Conservation (phyloP, 805 yeast species). For the Cyberlindnera petersonii region DNA sequence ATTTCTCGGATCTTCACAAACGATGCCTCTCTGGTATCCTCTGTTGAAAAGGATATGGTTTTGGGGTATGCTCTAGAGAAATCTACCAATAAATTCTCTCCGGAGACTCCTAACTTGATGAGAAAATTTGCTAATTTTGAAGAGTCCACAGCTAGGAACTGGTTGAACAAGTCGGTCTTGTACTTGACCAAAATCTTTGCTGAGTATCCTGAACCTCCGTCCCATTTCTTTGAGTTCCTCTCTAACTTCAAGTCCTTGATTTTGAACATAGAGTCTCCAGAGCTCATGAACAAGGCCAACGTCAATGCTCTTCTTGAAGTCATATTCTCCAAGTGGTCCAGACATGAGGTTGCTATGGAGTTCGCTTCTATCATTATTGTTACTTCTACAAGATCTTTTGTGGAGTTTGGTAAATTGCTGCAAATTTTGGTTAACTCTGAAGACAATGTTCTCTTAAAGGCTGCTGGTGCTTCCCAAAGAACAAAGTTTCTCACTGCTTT, state of each 20-base stretch:
- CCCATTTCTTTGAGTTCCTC: conserved; percentile 33
- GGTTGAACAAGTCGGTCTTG: conserved; percentile 57
- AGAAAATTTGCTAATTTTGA: conserved; percentile 5
- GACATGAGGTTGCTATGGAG: conserved; percentile 37
- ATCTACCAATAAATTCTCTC: conserved; percentile 29
- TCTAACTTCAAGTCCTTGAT: conserved; percentile 32
- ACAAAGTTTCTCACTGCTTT: conserved; percentile 42
- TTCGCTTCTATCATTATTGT: conserved; percentile 40
- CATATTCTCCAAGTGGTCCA: conserved; percentile 48
- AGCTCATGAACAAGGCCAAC: conserved; percentile 40
- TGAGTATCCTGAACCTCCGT: conserved; percentile 35
- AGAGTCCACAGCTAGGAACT: conserved; percentile 30
- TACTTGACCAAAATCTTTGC: conserved; percentile 64
- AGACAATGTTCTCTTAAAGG: conserved; percentile 31
- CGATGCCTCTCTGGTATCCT: neutral
- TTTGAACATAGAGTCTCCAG: conserved; percentile 32
- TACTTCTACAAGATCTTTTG: conserved; percentile 32
- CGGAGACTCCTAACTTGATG: conserved; percentile 29
- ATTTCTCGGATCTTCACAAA: conserved; percentile 27
- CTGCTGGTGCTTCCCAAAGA: conserved; percentile 24
- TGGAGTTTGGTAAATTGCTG: conserved; percentile 48
- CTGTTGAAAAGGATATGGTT: conserved; percentile 24
- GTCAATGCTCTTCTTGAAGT: conserved; percentile 66
- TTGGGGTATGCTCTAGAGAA: conserved; percentile 29
- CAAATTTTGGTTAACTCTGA: conserved; percentile 62